These are phyloP conservation scores for Cyberlindnera bimundalis DNA, from an alignment of 805 yeast genomes.

Conservation along the genomic window DNA sequence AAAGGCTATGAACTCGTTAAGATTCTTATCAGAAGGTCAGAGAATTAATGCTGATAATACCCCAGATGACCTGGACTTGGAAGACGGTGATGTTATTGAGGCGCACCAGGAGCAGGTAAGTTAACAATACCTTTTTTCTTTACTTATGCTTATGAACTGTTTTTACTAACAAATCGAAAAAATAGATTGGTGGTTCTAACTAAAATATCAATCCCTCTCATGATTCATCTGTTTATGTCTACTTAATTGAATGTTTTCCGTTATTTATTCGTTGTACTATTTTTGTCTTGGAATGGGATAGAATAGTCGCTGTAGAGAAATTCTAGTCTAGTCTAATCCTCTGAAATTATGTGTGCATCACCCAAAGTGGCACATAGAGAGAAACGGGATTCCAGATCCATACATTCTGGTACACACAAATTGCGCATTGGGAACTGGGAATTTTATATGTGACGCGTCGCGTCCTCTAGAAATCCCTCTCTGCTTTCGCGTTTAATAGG, in stretches of 20 bases:
- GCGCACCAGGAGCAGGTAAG: constrained; percentile 96
- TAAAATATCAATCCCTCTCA: not conserved
- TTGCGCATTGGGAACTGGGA: too few species aligned
- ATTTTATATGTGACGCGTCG: too few species aligned
- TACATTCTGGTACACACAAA: too few species aligned
- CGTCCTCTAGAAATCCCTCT: too few species aligned
- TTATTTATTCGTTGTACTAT: too few species aligned
- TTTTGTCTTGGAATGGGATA: too few species aligned
- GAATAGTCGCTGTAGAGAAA: too few species aligned
- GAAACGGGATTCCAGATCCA: too few species aligned
- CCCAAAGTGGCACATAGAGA: too few species aligned
- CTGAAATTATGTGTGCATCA: too few species aligned
- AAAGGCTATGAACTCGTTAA: constrained; percentile 71
- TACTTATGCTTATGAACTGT: constrained; percentile 19
- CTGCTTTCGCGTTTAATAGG: too few species aligned
- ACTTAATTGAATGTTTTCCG: not conserved
- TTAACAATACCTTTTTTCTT: constrained; percentile 27
- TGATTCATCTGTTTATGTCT: not conserved
- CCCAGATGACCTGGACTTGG: constrained; percentile 89
- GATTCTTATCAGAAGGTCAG: constrained; percentile 92
- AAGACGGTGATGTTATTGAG: constrained; percentile 94
- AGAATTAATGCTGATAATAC: constrained; percentile 86
- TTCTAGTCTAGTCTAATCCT: too few species aligned
- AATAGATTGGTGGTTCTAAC: constrained; percentile 20
- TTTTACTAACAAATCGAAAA: constrained; percentile 16